Evolutionary conservation across 2,329 filamentous ascomycete species (phyloP).

Genomic region (Colletotrichum higginsianum): DNA sequence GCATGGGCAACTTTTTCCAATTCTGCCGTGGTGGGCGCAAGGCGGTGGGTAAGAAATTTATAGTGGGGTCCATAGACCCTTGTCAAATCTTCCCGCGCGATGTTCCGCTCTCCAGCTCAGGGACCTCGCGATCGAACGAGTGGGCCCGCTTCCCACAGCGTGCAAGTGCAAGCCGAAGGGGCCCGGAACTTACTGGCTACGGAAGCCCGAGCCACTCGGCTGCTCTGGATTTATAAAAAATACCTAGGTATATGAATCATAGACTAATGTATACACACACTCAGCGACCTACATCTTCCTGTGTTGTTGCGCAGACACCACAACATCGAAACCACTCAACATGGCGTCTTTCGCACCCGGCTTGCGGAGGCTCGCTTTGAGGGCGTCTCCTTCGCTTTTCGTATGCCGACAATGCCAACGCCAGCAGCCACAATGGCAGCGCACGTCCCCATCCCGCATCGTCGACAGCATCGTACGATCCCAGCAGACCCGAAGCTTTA

Average conservation of each 20-base stretch:
- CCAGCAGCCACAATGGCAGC: conserved; percentile 45
- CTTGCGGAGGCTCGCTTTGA: conserved; percentile 58
- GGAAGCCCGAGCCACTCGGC: conserved; percentile 31
- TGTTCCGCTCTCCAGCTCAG: conserved; percentile 19
- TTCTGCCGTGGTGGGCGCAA: conserved; percentile 42
- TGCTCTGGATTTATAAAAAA: conserved; percentile 28
- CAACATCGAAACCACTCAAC: conserved; percentile 17
- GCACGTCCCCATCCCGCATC: conserved; percentile 54
- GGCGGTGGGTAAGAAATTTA: conserved; percentile 44
- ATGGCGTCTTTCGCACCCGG: conserved; percentile 62
- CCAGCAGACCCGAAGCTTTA: conserved; percentile 51
- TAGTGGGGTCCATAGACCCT: conserved; percentile 17
- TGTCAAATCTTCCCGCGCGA: neutral
- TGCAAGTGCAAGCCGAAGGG: conserved; percentile 25
- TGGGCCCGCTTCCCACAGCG: conserved; percentile 23
- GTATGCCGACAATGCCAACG: conserved; percentile 66
- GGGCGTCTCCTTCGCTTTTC: conserved; percentile 57
- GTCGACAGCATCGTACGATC: conserved; percentile 56
- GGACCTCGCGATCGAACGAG: conserved; percentile 24
- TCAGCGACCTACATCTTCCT: neutral
- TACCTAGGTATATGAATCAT: conserved; percentile 2
- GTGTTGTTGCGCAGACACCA: neutral
- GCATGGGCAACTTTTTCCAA: conserved; percentile 39
- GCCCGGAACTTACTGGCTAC: conserved; percentile 24
- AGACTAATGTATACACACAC: conserved; percentile 4